Base-by-base conservation (phyloP, 1,284 basidiomycete genomes). In the Hemileia vastatrix region DNA sequence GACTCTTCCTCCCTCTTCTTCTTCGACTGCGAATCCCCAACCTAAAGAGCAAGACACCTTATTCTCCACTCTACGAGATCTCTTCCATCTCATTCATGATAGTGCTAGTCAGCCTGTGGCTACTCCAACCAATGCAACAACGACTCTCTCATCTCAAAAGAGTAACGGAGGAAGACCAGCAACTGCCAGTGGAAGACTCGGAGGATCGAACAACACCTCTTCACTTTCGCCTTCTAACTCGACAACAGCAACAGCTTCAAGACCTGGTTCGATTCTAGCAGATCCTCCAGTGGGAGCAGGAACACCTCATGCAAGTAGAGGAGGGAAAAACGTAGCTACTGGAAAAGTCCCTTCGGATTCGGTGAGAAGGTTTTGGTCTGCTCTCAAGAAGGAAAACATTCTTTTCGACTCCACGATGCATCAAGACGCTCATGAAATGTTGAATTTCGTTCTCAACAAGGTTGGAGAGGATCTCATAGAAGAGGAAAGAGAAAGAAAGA, bases 361-460 rank as follows among this genome's bases (percentile, higher is more conserved):
- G 3, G 64, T 72, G 59, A 69, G 68, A 54, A 60, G 57, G 13
- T 75, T 75, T 65, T 60, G 73, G 4, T 58, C 51, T 13, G 67
- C 67, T 0, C 63, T 75, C 47, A 67, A 68, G 62, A 67, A 69
- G n/a, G 68, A 69, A 36, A 72, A 70, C 33, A 67, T 70, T 15
- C 63, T 73, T 27, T 75, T 75, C 43, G 71, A 73, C 63, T 68
- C 64, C 53, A 73, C 68, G 27, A 70, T 70, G 68, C 73, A 75
- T 51, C 73, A 75, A 50, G 73, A 75, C 47, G 73, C 73, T 11
- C 73, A 75, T 54, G 73, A 75, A 63, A 68, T 75, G 65, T 67
- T 75, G 66, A 73, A 72, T 54, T 72, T 73, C 64, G 61, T 71
- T 47, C 67, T 75, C 48, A 75, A 75, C 62, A 67, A 71, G 44